These are phyloP conservation scores for Lentinus tigrinus DNA, from an alignment of 768 basidiomycete genomes.

Conservation along the genomic window DNA sequence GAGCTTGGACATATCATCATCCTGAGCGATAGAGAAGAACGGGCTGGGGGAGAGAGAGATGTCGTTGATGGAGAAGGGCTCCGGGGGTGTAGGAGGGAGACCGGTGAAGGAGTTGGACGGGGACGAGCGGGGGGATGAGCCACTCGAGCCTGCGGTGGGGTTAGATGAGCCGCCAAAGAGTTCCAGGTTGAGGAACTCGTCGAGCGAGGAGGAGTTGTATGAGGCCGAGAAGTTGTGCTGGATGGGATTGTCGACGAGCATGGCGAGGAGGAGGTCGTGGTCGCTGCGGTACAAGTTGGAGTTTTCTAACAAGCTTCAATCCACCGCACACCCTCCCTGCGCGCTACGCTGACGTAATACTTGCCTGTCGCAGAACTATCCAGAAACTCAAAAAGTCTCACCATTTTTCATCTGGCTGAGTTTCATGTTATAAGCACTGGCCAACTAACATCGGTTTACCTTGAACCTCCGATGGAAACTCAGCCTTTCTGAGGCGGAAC, in stretches of 20 bases:
- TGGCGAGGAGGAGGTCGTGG: conserved; percentile 19
- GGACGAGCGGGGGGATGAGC: conserved; percentile 27
- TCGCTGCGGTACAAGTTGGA: conserved; percentile 6
- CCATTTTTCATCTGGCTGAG: not conserved
- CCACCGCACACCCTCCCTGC: not conserved
- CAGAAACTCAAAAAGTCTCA: conserved; percentile 3
- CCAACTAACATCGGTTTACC: not conserved
- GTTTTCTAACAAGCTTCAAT: not conserved
- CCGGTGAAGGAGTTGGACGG: conserved; percentile 26
- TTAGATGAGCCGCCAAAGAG: conserved; percentile 39
- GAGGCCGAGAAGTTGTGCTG: conserved; percentile 19
- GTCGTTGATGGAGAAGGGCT: conserved; percentile 22
- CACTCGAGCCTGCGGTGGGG: conserved; percentile 20
- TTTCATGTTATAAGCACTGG: too few relatives aligned
- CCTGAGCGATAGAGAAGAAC: conserved; percentile 28
- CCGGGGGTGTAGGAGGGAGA: conserved; percentile 27
- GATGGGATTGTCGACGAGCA: conserved; percentile 44
- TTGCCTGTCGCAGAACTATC: not conserved
- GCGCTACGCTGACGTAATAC: conserved; percentile 1
- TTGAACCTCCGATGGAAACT: not conserved
- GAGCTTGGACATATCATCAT: conserved; percentile 30
- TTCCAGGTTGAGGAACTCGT: conserved; percentile 69
- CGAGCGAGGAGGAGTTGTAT: conserved; percentile 43
- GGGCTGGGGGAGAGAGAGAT: conserved; percentile 13
- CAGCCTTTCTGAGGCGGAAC: not conserved